Base-by-base conservation (phyloP, 192 early-diverging fungal species). In the Coemansia sp. region DNA sequence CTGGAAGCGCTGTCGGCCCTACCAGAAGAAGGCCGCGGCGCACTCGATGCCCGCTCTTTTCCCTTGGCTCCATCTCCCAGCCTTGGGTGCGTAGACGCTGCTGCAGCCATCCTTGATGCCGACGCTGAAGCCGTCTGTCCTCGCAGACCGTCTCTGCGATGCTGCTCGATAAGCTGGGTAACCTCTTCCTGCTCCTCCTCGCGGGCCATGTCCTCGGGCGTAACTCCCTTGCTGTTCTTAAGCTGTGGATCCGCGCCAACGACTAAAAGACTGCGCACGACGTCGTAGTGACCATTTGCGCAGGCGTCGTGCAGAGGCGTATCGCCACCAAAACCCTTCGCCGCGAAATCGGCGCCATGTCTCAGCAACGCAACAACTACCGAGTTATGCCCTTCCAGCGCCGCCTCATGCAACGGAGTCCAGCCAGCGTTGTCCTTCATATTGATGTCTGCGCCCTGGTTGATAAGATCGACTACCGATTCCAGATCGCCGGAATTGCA, bases 251-350 rank as follows among this genome's bases (percentile, higher is more conserved):
- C 76, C 1, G 76, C 76, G 42, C 76, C 76, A 9, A 60, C 64
- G n/a, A 48, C 34, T 5, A 80, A 45, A 20, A 80, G 51, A 35
- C 72, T 63, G 27, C 62, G 64, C 2, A 71, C 72, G 24, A 74
- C 72, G 30, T 74, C 77, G 24, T 67, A 65, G 39, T 79, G 72
- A 11, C 82, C 84, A 47, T 85, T 81, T 20, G 85, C 75, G 22
- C 86, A 82, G 8, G 89, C 88, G 23, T 88, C 81, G 51, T 91
- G 89, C 20, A 91, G 65, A 5, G 86, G 84, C 5, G 88, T 89
- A 45, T 84, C 75, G 18, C 81, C 76, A 11, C 84, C 82, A 46
- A 85, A 75, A 13, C 87, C 89, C 19, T 75, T 63, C 4, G 80
- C 83, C 49, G 85, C 82, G 29, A 84, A 74, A 25, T 86, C 71